phyloP scores from a whole-genome alignment of 768 basidiomycete genomes.

The Pleurotus citrinopileatus region DNA sequence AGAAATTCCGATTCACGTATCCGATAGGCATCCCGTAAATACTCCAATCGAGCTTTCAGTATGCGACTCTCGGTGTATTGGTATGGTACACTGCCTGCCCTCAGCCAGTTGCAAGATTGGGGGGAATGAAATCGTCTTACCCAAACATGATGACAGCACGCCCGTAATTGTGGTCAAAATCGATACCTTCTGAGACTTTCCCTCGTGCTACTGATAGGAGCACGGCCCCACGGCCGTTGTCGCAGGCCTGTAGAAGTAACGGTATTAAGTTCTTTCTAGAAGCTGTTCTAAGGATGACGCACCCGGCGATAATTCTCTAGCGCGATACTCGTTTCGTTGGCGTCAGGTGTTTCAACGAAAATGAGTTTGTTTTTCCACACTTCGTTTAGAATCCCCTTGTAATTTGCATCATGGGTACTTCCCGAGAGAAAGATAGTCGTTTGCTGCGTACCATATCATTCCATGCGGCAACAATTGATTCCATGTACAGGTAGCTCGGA shows the following conservation, averaged over 20 bases:
- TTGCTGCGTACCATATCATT: conserved; percentile 89
- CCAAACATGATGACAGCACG: conserved; percentile 99
- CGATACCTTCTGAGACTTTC: conserved; percentile 99
- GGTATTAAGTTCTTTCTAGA: conserved; percentile 9
- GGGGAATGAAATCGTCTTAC: conserved; percentile 35
- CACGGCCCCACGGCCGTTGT: conserved; percentile 97
- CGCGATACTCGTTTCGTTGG: conserved; percentile 97
- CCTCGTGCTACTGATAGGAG: conserved; percentile 96
- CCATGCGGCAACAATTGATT: conserved; percentile 99
- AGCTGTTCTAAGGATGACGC: conserved; percentile 15
- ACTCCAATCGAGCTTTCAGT: conserved; percentile 94
- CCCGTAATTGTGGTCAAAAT: conserved; percentile 99
- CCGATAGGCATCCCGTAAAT: conserved; percentile 95
- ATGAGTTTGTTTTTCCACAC: conserved; percentile 99
- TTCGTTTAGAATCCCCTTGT: conserved; percentile 94
- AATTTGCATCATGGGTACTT: conserved; percentile 5
- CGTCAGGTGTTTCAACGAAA: conserved; percentile 98
- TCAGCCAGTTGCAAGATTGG: conserved; percentile 1
- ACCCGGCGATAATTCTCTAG: conserved; percentile 93
- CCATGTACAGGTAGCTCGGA: conserved; percentile 99
- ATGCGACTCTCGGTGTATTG: conserved; percentile 99
- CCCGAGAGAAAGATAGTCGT: neutral
- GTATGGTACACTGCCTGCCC: conserved; percentile 71
- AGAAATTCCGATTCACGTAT: conserved; percentile 98
- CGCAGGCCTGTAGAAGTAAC: conserved; percentile 70